Percentiles rank a stretch among this genome's conserved stretches.
Conservation (phyloP, 441 rosid genomes). For the Erodium trifolium region DNA sequence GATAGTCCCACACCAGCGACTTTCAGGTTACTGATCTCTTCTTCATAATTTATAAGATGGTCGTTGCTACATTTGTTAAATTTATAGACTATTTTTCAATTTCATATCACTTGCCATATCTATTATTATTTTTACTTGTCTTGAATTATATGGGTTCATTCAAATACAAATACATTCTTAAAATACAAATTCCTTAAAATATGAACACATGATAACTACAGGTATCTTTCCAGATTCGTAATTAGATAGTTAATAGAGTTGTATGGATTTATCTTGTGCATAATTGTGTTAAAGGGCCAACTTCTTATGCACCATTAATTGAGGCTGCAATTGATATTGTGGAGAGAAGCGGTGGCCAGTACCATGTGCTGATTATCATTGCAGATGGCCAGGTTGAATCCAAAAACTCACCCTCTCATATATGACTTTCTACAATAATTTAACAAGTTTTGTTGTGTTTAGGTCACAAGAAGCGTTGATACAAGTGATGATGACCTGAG, state of each 20-base stretch:
- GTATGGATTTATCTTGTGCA: neutral
- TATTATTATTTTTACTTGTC: conserved; percentile 3
- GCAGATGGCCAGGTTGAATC: conserved; percentile 79
- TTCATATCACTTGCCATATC: neutral
- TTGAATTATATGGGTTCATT: neutral
- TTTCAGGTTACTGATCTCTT: conserved; percentile 39
- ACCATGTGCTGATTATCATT: conserved; percentile 66
- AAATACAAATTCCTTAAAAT: too few relatives aligned
- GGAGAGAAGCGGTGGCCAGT: conserved; percentile 63
- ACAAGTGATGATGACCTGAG: conserved; percentile 42
- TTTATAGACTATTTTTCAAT: too few relatives aligned
- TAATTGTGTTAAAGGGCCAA: conserved; percentile 49
- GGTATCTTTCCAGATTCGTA: too few relatives aligned
- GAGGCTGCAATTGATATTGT: conserved; percentile 72
- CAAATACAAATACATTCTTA: too few relatives aligned
- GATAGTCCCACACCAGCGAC: conserved; percentile 49
- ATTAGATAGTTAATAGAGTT: neutral
- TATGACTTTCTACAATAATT: neutral
- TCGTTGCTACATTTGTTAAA: too few relatives aligned
- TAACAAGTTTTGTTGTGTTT: conserved; percentile 8
- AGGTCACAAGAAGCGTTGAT: conserved; percentile 71
- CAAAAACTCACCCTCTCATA: neutral
- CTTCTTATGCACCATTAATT: conserved; percentile 70
- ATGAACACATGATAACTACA: too few relatives aligned
- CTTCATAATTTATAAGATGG: too few relatives aligned